These are phyloP conservation scores for Erysimum cheiri DNA, from an alignment of 441 rosid species.

Conservation along the genomic window DNA sequence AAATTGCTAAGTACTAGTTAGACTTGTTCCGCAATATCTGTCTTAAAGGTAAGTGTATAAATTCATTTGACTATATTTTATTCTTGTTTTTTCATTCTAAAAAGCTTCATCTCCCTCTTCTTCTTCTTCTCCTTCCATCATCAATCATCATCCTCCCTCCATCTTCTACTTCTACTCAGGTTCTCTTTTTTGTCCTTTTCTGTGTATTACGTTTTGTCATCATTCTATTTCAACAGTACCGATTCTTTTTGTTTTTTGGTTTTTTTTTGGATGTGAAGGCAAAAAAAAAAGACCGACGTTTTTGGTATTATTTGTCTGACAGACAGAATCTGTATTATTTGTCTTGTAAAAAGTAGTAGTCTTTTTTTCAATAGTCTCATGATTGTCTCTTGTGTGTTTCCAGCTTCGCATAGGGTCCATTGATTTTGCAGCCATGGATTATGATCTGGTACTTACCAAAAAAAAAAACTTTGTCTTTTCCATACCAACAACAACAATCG, in stretches of 20 bases:
- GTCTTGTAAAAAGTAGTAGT: slow-evolving; percentile 26
- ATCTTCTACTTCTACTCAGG: slow-evolving; percentile 40
- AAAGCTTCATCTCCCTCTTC: slow-evolving; percentile 34
- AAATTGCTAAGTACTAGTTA: slow-evolving; percentile 28
- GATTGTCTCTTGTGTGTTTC: slow-evolving; percentile 43
- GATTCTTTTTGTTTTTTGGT: slow-evolving; percentile 1
- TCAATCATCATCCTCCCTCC: slow-evolving; percentile 4
- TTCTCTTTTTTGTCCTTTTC: slow-evolving; percentile 30
- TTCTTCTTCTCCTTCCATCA: slow-evolving; percentile 19
- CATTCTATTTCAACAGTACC: slow-evolving; percentile 23
- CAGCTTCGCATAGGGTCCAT: slow-evolving; percentile 43
- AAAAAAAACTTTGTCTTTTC: slow-evolving; percentile 11
- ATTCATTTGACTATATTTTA: slow-evolving; percentile 34
- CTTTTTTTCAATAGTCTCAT: slow-evolving; percentile 34
- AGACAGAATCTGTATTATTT: slow-evolving; percentile 42
- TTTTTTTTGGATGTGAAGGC: background rate
- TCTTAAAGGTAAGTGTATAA: slow-evolving; percentile 41
- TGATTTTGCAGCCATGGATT: slow-evolving; percentile 43
- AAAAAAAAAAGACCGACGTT: slow-evolving; percentile 21
- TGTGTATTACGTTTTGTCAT: slow-evolving; percentile 23
- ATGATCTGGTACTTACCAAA: slow-evolving; percentile 42
- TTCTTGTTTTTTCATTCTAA: slow-evolving; percentile 24
- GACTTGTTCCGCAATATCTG: slow-evolving; percentile 45
- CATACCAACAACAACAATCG: slow-evolving; percentile 3
- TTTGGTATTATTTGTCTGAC: slow-evolving; percentile 36